These are phyloP conservation scores for Fusarium sp. DNA, from an alignment of 2,329 filamentous ascomycete genomes.

Conservation along the genomic window DNA sequence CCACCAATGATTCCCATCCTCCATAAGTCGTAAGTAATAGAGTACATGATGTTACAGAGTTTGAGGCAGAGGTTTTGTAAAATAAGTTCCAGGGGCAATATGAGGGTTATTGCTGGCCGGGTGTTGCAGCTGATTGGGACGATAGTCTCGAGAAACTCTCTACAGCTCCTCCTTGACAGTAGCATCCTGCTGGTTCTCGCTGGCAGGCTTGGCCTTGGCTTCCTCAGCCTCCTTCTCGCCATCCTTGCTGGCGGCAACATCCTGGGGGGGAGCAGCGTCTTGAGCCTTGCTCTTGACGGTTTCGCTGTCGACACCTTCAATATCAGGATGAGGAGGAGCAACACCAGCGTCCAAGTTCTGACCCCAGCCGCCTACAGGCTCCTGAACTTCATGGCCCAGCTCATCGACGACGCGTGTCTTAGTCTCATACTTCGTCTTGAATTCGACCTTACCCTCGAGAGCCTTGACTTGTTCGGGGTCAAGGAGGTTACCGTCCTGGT, in stretches of 20 bases:
- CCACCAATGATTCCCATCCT: constrained; percentile 22
- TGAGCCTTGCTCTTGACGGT: constrained; percentile 58
- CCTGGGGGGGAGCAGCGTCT: constrained; percentile 50
- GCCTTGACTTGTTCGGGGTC: constrained; percentile 83
- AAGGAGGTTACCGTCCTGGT: constrained; percentile 91
- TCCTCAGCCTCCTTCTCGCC: constrained; percentile 68
- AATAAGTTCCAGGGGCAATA: constrained; percentile 1
- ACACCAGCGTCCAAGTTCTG: constrained; percentile 55
- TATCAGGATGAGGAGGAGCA: constrained; percentile 69
- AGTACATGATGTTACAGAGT: constrained; percentile 45
- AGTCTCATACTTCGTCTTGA: constrained; percentile 97
- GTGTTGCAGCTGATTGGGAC: neutral
- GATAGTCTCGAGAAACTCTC: constrained; percentile 6
- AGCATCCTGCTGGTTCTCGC: constrained; percentile 70
- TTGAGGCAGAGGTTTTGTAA: constrained; percentile 7
- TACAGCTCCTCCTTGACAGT: constrained; percentile 56
- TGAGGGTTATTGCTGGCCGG: neutral
- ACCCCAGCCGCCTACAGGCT: constrained; percentile 55
- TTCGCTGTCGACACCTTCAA: constrained; percentile 69
- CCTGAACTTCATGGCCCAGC: constrained; percentile 78
- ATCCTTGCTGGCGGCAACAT: constrained; percentile 62
- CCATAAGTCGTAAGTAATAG: constrained; percentile 44
- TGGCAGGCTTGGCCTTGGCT: constrained; percentile 69
- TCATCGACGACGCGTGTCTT: constrained; percentile 85
- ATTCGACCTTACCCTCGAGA: constrained; percentile 91